These are phyloP conservation scores for Botrytis byssoidea DNA, from an alignment of 2,329 filamentous ascomycete genomes.

Conservation along the genomic window DNA sequence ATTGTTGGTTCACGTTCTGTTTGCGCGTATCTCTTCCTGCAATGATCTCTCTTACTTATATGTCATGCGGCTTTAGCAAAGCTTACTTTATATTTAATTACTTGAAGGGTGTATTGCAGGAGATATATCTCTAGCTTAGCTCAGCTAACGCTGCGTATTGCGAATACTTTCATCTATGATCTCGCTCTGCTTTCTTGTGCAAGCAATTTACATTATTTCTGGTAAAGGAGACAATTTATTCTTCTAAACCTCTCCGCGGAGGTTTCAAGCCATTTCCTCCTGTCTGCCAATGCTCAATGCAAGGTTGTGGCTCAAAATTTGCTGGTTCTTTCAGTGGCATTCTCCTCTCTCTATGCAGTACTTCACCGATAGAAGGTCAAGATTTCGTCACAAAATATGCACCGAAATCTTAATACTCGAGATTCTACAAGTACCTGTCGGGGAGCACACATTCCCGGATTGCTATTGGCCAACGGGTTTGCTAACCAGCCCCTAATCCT, in stretches of 20 bases:
- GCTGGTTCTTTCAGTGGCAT: neutral
- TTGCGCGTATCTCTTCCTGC: neutral
- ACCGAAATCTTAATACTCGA: neutral
- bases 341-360: neutral
- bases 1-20: neutral
- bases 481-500: neutral
- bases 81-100: neutral
- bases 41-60: neutral
- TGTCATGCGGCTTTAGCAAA: neutral
- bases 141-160: neutral
- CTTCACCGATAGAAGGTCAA: neutral
- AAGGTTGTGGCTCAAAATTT: neutral
- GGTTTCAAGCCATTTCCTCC: neutral
- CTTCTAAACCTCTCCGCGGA: accelerated
- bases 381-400: neutral
- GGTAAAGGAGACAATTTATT: accelerated
- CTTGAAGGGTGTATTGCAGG: neutral
- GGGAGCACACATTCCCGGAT: neutral
- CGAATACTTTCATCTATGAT: accelerated
- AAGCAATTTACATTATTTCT: neutral
- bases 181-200: neutral
- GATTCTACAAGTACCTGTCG: neutral
- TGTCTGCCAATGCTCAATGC: neutral
- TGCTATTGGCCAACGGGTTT: neutral
- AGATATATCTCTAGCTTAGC: neutral